Evolutionary conservation across 495 filamentous ascomycete genomes (phyloP).

Genomic region (Podospora conica): DNA sequence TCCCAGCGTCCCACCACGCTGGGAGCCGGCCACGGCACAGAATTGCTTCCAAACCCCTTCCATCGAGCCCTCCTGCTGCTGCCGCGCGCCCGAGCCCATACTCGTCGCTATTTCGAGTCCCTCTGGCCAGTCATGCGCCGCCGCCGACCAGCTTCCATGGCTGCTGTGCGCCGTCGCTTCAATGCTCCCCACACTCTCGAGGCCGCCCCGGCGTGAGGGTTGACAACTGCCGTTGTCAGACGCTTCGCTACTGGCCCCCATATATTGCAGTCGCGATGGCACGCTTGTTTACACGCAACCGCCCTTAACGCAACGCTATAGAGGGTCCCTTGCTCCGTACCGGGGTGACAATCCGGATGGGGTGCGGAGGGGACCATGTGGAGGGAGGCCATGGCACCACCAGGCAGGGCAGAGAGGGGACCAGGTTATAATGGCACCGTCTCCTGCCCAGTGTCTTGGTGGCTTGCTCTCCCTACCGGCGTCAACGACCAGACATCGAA

Average conservation of each 20-base stretch:
- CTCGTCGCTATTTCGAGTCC: not conserved
- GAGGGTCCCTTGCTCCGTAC: not conserved
- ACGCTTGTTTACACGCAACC: constrained; percentile 11
- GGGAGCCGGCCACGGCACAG: constrained; percentile 8
- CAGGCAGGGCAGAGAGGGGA: not conserved
- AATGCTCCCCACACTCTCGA: not conserved
- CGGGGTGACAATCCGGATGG: not conserved
- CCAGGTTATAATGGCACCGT: constrained; percentile 12
- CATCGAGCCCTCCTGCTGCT: not conserved
- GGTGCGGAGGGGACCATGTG: not conserved
- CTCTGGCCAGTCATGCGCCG: not conserved
- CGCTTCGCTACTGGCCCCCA: not conserved
- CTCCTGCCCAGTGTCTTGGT: constrained; percentile 1
- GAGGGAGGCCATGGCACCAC: too few species aligned
- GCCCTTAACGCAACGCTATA: not conserved
- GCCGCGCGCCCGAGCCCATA: not conserved
- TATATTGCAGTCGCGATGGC: not conserved
- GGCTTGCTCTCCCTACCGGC: not conserved
- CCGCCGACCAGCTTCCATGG: too few species aligned
- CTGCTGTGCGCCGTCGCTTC: not conserved
- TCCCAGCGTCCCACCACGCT: constrained; percentile 18
- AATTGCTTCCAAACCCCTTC: not conserved
- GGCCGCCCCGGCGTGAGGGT: not conserved
- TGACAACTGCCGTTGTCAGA: constrained; percentile 5
- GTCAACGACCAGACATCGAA: not conserved